phyloP scores from a whole-genome alignment of 1,139 yeast genomes.

The Pichia sp. region DNA sequence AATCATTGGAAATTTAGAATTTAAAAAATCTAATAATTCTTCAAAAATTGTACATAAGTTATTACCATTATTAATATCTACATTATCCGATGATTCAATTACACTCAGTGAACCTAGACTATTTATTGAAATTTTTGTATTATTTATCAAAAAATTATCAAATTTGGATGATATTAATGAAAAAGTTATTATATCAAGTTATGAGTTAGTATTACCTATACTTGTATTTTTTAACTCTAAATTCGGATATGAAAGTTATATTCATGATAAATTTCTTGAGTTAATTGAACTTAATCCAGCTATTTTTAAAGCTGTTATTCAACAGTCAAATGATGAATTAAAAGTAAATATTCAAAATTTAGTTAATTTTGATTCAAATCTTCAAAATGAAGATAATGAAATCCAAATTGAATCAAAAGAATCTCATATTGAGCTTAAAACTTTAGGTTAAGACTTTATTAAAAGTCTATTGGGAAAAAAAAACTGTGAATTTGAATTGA shows the following conservation, averaged over 20 bases:
- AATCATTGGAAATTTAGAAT: conserved; percentile 34
- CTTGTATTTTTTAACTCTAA: conserved; percentile 36
- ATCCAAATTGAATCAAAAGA: conserved; percentile 2
- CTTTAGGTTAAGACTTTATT: conserved; percentile 19
- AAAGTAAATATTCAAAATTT: conserved; percentile 37
- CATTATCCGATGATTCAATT: conserved; percentile 22
- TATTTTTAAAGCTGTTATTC: conserved; percentile 42
- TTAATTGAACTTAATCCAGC: conserved; percentile 45
- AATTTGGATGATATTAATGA: neutral
- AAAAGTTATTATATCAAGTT: conserved; percentile 32
- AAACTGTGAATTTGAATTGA: no score
- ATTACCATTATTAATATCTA: conserved; percentile 35
- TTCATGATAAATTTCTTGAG: conserved; percentile 46
- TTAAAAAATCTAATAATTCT: neutral
- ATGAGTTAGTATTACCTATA: conserved; percentile 45
- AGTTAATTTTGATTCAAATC: neutral
- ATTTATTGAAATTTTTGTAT: conserved; percentile 48
- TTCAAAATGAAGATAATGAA: neutral
- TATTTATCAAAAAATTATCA: conserved; percentile 31
- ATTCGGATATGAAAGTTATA: conserved; percentile 34
- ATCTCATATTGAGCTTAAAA: conserved; percentile 26
- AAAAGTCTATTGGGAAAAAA: no score
- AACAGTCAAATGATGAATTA: conserved; percentile 31
- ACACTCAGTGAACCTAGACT: conserved; percentile 34
- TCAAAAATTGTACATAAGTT: conserved; percentile 29